Conservation (phyloP, 495 filamentous ascomycete genomes). For the Xylaria flabelliformis region DNA sequence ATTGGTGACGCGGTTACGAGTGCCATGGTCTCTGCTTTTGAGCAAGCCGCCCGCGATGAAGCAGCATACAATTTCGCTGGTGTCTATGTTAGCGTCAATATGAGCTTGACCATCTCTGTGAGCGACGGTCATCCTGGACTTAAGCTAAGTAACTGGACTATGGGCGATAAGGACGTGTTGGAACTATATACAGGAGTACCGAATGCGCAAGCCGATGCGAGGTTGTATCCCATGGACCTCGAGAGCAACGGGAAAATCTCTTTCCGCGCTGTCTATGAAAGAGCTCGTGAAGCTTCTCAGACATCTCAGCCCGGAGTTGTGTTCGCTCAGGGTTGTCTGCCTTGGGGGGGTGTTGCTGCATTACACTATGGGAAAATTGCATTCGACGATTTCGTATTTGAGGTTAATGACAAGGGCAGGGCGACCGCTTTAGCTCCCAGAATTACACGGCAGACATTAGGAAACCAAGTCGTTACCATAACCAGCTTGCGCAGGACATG, state of each 20-base stretch:
- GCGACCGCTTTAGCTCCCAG: neutral
- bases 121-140: neutral
- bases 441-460: neutral
- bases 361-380: neutral
- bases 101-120: neutral
- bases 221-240: neutral
- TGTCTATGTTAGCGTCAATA: neutral
- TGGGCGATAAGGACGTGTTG: neutral
- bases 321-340: neutral
- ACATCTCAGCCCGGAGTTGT: neutral
- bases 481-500: no score
- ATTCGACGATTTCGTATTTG: neutral
- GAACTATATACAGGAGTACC: neutral
- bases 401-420: neutral
- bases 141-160: neutral
- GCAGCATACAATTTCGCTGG: neutral
- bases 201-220: neutral
- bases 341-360: neutral
- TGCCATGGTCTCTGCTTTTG: neutral
- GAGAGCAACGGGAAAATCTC: neutral
- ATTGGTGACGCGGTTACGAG: neutral
- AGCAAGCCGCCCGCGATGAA: neutral
- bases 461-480: no score
- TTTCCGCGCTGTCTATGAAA: neutral
- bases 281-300: neutral